Percentiles rank a stretch among this genome's conserved stretches.
These are phyloP conservation scores for Cairneyella variabilis DNA, from an alignment of 495 filamentous ascomycete genomes.

Conservation along the genomic window DNA sequence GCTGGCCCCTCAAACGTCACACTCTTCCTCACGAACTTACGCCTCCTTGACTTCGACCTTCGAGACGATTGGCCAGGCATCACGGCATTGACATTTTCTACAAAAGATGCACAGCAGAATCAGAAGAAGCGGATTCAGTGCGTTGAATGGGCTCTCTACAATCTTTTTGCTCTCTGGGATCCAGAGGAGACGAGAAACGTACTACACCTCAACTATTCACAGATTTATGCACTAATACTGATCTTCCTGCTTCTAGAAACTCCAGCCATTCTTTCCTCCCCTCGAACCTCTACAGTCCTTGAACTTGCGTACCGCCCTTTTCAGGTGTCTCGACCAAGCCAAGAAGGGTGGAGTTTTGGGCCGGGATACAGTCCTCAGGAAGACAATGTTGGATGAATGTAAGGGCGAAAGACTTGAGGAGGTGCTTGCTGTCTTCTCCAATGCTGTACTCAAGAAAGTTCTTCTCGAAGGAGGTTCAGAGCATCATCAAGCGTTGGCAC, in stretches of 20 bases:
- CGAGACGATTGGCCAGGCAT: conserved; percentile 75
- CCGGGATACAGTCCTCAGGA: conserved; percentile 71
- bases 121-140: conserved; percentile 74
- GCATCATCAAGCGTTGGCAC: conserved; percentile 42
- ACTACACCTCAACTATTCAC: too few species aligned
- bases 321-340: conserved; percentile 68
- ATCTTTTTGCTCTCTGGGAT: conserved; percentile 80
- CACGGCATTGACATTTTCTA: conserved; percentile 57
- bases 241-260: conserved; percentile 71
- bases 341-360: conserved; percentile 84
- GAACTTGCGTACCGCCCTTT: conserved; percentile 83
- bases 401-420: conserved; percentile 80
- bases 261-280: conserved; percentile 85
- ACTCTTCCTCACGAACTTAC: conserved; percentile 77
- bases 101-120: conserved; percentile 61
- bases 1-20: conserved; percentile 47
- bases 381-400: conserved; percentile 91
- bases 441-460: conserved; percentile 70
- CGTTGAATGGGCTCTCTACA: conserved; percentile 82
- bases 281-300: conserved; percentile 82
- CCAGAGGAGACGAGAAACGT: conserved; percentile 67
- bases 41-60: conserved; percentile 71
- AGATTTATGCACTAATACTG: too few species aligned
- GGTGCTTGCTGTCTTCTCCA: conserved; percentile 73
- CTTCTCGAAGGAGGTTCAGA: conserved; percentile 31